Percentiles rank a stretch among this genome's conserved stretches.
These are phyloP conservation scores for Zymoseptoria brevis DNA, from an alignment of 2,329 filamentous ascomycete genomes.

Conservation along the genomic window DNA sequence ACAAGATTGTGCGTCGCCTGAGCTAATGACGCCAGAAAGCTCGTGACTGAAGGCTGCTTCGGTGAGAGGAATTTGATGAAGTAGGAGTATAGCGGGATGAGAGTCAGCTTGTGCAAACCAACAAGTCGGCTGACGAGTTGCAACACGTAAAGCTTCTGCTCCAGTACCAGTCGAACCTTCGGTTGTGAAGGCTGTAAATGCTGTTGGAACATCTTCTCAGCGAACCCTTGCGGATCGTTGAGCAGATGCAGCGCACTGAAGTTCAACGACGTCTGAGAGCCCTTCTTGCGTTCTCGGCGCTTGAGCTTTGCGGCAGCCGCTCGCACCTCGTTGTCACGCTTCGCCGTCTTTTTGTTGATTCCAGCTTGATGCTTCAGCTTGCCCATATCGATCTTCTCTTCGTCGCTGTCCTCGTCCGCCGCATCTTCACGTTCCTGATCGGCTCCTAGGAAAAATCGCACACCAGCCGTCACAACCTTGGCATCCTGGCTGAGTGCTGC, in stretches of 20 bases:
- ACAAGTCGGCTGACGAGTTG: conserved; percentile 87
- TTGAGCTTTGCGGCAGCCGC: conserved; percentile 78
- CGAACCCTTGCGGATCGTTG: conserved; percentile 89
- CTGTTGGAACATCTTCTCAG: conserved; percentile 80
- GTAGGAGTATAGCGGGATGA: conserved; percentile 90
- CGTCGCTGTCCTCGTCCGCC: conserved; percentile 74
- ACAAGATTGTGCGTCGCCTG: conserved; percentile 88
- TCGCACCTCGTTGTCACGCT: conserved; percentile 69
- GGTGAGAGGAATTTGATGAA: conserved; percentile 86
- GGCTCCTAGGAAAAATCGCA: conserved; percentile 89
- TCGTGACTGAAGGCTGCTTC: conserved; percentile 81
- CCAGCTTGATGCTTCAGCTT: conserved; percentile 76
- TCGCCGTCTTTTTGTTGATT: conserved; percentile 96
- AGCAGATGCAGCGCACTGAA: conserved; percentile 92
- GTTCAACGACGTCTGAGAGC: conserved; percentile 78
- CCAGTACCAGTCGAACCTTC: conserved; percentile 75
- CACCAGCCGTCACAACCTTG: conserved; percentile 80
- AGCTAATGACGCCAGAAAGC: conserved; percentile 83
- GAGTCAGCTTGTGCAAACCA: conserved; percentile 82
- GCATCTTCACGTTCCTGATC: conserved; percentile 93
- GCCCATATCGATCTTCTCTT: conserved; percentile 67
- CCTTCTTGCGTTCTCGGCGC: conserved; percentile 78
- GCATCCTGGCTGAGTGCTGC: conserved; percentile 82
- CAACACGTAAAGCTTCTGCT: conserved; percentile 81
- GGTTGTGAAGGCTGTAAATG: conserved; percentile 68